Conservation (phyloP, 1,139 yeast genomes). For the Nakaseomyces kungkrabaensis region DNA sequence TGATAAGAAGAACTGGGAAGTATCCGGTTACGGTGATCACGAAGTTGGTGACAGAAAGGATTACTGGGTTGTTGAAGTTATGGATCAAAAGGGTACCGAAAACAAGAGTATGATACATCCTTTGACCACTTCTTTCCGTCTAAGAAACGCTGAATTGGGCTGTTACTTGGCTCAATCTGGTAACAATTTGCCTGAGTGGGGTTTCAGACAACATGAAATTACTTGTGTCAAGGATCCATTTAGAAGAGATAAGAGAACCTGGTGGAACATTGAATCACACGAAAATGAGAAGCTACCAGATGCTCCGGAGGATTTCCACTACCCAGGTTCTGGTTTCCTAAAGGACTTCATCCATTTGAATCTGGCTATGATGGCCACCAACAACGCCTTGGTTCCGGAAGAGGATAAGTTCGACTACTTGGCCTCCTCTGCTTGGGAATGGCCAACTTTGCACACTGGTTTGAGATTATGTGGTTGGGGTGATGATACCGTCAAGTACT, state of each 20-base stretch:
- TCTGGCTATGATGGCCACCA: conserved; percentile 98
- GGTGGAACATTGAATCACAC: conserved; percentile 97
- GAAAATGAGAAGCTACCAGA: conserved; percentile 60
- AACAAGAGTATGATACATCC: conserved; percentile 70
- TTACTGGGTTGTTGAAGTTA: conserved; percentile 87
- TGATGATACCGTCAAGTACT: conserved; percentile 69
- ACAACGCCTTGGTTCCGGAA: conserved; percentile 93
- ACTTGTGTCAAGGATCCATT: conserved; percentile 72
- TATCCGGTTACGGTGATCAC: conserved; percentile 83
- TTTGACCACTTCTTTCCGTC: conserved; percentile 74
- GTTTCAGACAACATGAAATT: conserved; percentile 96
- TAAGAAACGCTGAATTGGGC: conserved; percentile 54
- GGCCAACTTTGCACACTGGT: conserved; percentile 93
- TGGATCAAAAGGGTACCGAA: conserved; percentile 66
- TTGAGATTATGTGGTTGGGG: conserved; percentile 96
- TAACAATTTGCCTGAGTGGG: conserved; percentile 83
- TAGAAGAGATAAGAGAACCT: conserved; percentile 81
- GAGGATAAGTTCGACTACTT: conserved; percentile 82
- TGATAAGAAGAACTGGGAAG: conserved; percentile 62
- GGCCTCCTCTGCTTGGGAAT: conserved; percentile 93
- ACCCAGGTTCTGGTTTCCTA: conserved; percentile 76
- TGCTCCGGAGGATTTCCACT: conserved; percentile 50
- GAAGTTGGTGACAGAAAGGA: conserved; percentile 85
- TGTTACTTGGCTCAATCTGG: conserved; percentile 89
- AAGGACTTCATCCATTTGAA: conserved; percentile 88